A percentile compares a stretch with the other conserved stretches of the same genome.
phyloP scores from a whole-genome alignment of 2,329 filamentous ascomycete genomes.

The Sarocladium brachiariae region DNA sequence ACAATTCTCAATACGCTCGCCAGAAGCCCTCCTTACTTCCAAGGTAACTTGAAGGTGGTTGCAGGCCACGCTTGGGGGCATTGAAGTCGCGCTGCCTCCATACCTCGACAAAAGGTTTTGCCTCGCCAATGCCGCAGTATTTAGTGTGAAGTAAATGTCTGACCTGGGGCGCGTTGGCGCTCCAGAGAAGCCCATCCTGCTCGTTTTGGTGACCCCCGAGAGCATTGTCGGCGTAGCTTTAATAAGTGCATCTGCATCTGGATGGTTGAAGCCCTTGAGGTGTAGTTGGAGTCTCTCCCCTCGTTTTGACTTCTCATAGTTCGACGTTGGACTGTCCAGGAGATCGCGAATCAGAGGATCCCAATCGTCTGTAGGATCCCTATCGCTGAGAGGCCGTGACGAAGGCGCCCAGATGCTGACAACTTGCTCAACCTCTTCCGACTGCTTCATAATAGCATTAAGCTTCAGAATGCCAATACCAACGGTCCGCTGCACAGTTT shows the following conservation, averaged over 20 bases:
- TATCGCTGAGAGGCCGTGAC: slow-evolving; percentile 45
- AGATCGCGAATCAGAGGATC: slow-evolving; percentile 66
- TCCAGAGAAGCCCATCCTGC: slow-evolving; percentile 88
- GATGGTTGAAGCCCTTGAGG: slow-evolving; percentile 68
- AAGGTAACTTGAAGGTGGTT: slow-evolving; percentile 80
- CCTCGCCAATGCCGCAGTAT: slow-evolving; percentile 68
- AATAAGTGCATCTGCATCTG: slow-evolving; percentile 74
- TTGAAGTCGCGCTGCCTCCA: slow-evolving; percentile 66
- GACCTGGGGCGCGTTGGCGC: slow-evolving; percentile 82
- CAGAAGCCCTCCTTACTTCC: slow-evolving; percentile 73
- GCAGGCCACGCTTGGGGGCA: slow-evolving; percentile 55
- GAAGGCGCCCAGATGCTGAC: slow-evolving; percentile 70
- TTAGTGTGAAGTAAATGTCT: slow-evolving; percentile 89
- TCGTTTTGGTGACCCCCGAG: slow-evolving; percentile 72
- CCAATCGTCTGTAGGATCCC: slow-evolving; percentile 58
- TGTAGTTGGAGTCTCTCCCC: slow-evolving; percentile 75
- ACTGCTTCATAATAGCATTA: slow-evolving; percentile 65
- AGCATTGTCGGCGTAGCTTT: slow-evolving; percentile 83
- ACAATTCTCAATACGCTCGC: slow-evolving; percentile 79
- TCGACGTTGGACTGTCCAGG: slow-evolving; percentile 65
- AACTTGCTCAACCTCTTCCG: slow-evolving; percentile 66
- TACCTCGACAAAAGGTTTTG: slow-evolving; percentile 64
- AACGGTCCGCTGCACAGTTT: slow-evolving; percentile 48
- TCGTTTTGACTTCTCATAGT: slow-evolving; percentile 64
- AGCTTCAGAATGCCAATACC: slow-evolving; percentile 74